A percentile compares a stretch with the other conserved stretches of the same genome.
Conservation (phyloP, 192 early-diverging fungal genomes). For the Backusella tarrabulga region DNA sequence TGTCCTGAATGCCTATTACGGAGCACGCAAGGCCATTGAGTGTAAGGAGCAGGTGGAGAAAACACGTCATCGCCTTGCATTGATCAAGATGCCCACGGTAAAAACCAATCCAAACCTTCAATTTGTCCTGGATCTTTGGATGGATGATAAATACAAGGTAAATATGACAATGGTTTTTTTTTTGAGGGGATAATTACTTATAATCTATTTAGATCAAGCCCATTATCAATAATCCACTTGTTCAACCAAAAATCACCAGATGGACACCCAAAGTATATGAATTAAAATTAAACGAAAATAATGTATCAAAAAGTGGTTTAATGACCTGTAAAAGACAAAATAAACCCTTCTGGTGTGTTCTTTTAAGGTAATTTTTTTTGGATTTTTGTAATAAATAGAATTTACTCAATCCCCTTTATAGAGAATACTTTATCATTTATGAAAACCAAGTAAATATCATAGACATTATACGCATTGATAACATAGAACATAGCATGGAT, state of each 20-base stretch:
- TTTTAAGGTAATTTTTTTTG: not conserved
- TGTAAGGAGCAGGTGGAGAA: not conserved
- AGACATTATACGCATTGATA: not conserved
- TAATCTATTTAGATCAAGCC: not conserved
- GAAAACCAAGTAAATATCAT: constrained; percentile 1
- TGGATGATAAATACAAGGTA: not conserved
- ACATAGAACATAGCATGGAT: not conserved
- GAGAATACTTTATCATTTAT: constrained; percentile 10
- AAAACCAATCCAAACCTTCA: not conserved
- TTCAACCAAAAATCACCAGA: not conserved
- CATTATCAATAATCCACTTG: not conserved
- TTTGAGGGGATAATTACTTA: not conserved
- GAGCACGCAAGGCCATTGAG: not conserved
- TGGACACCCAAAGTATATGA: constrained; percentile 6
- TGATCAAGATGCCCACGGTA: not conserved
- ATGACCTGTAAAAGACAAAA: not conserved
- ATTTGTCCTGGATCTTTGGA: not conserved
- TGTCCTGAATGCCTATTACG: not conserved
- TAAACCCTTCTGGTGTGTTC: not conserved
- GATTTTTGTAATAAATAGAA: too few relatives aligned
- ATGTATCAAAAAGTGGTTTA: not conserved
- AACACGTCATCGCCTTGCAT: not conserved
- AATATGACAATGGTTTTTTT: not conserved
- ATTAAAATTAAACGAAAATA: not conserved
- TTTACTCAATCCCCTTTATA: not conserved